Conservation (phyloP, 176 grass and related monocot genomes). For the Bolboschoenus planiculmis region DNA sequence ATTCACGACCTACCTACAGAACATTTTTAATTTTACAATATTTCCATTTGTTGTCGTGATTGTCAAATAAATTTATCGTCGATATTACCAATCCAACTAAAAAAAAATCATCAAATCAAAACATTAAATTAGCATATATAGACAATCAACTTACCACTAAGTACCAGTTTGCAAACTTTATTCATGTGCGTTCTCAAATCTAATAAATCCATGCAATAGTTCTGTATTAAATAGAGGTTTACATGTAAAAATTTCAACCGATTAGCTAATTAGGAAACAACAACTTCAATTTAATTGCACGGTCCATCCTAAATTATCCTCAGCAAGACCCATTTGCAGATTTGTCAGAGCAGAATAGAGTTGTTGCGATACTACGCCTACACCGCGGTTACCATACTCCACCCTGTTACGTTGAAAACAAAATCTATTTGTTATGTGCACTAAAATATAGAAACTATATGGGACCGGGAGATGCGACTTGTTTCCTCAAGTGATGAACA, state of each 20-base stretch:
- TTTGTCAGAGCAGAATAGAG: constrained; percentile 48
- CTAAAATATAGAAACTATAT: background rate
- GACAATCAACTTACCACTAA: background rate
- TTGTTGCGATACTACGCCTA: constrained; percentile 62
- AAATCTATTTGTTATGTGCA: background rate
- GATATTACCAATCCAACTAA: background rate
- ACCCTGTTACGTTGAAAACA: constrained; percentile 41
- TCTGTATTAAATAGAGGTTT: background rate
- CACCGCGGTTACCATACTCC: constrained; percentile 56
- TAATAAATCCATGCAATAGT: constrained; percentile 3
- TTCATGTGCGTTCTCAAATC: background rate
- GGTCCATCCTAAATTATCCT: constrained; percentile 68
- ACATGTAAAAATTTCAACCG: background rate
- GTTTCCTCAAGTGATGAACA: background rate
- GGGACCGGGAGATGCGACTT: background rate
- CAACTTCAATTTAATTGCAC: constrained; percentile 39
- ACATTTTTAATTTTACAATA: background rate
- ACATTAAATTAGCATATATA: background rate
- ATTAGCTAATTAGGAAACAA: background rate
- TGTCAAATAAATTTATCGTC: background rate
- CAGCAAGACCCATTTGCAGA: constrained; percentile 71
- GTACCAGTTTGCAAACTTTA: background rate
- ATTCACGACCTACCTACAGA: no score
- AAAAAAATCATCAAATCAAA: background rate
- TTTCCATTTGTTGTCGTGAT: background rate